A percentile compares a stretch with the other conserved stretches of the same genome.
These are phyloP conservation scores for Coemansia sp. DNA, from an alignment of 192 early-diverging fungal species.

Conservation along the genomic window DNA sequence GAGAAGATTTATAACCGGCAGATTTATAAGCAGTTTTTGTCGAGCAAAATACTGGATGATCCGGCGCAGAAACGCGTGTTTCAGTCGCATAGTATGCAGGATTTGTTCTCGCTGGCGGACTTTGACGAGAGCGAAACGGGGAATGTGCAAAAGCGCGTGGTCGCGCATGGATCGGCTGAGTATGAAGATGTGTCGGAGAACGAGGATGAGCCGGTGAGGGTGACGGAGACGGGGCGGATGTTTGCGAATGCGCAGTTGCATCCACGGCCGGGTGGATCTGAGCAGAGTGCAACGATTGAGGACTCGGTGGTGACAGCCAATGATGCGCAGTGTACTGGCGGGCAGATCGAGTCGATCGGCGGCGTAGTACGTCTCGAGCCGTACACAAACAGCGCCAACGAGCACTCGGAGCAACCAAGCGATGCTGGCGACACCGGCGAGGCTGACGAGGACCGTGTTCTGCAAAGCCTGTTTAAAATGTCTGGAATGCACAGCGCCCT, in stretches of 20 bases:
- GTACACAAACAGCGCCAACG: constrained; percentile 11
- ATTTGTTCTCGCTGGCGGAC: constrained; percentile 77
- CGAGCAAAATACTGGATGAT: constrained; percentile 93
- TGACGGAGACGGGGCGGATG: constrained; percentile 82
- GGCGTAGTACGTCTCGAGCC: constrained; percentile 34
- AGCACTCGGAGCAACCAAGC: background rate
- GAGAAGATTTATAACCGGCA: constrained; percentile 98
- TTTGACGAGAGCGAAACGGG: constrained; percentile 20
- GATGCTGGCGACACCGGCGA: background rate
- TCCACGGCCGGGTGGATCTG: constrained; percentile 2
- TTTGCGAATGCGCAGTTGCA: constrained; percentile 74
- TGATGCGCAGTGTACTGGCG: background rate
- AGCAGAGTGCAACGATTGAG: background rate
- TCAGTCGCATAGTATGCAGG: constrained; percentile 77
- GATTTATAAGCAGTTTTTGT: constrained; percentile 96
- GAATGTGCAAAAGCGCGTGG: background rate
- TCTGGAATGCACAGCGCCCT: constrained; percentile 87
- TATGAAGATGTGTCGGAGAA: background rate
- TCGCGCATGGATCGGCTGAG: background rate
- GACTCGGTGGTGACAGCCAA: background rate
- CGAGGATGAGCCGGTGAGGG: background rate
- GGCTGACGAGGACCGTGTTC: constrained; percentile 65
- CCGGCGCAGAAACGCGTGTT: constrained; percentile 89
- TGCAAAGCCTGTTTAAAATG: constrained; percentile 77
- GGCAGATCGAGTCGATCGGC: constrained; percentile 18